These are phyloP conservation scores for Apiotrichum domesticum DNA, from an alignment of 1,284 basidiomycete genomes.

Conservation along the genomic window DNA sequence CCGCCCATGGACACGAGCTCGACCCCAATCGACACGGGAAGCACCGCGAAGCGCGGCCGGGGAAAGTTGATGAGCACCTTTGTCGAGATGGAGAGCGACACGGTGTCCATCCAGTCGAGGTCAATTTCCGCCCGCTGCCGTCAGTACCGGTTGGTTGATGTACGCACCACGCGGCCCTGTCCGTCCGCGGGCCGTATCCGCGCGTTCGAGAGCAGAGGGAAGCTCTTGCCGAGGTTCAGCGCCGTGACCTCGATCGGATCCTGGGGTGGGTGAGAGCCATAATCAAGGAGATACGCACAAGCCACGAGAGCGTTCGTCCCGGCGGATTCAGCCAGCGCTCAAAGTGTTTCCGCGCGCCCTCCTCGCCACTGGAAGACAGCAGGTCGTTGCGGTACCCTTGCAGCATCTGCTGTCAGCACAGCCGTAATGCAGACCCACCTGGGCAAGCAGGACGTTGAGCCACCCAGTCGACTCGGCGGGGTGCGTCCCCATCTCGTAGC, in stretches of 20 bases:
- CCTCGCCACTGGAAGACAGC: conserved; percentile 45
- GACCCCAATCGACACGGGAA: conserved; percentile 53
- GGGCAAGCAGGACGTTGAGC: conserved; percentile 55
- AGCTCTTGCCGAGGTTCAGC: conserved; percentile 51
- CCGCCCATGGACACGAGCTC: conserved; percentile 53
- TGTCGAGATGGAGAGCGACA: conserved; percentile 53
- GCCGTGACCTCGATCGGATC: conserved; percentile 53
- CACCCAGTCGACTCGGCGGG: conserved; percentile 53
- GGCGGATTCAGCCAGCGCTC: conserved; percentile 47
- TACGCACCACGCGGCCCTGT: conserved; percentile 49
- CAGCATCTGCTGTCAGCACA: conserved; percentile 34
- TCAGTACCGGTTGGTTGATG: not conserved
- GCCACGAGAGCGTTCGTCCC: conserved; percentile 34
- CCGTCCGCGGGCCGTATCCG: conserved; percentile 53
- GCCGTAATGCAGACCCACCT: conserved; percentile 36
- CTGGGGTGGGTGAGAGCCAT: conserved; percentile 19
- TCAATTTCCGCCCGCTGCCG: conserved; percentile 53
- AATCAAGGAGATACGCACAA: conserved; percentile 23
- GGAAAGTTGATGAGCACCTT: conserved; percentile 56
- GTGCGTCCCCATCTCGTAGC: conserved; percentile 53
- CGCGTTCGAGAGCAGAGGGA: conserved; percentile 52
- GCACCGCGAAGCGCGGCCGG: conserved; percentile 53
- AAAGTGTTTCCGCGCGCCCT: conserved; percentile 45
- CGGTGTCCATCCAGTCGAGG: conserved; percentile 53
- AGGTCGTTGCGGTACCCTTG: conserved; percentile 47